These are phyloP conservation scores for Royoungia palumana DNA, from an alignment of 768 basidiomycete species.

Conservation along the genomic window DNA sequence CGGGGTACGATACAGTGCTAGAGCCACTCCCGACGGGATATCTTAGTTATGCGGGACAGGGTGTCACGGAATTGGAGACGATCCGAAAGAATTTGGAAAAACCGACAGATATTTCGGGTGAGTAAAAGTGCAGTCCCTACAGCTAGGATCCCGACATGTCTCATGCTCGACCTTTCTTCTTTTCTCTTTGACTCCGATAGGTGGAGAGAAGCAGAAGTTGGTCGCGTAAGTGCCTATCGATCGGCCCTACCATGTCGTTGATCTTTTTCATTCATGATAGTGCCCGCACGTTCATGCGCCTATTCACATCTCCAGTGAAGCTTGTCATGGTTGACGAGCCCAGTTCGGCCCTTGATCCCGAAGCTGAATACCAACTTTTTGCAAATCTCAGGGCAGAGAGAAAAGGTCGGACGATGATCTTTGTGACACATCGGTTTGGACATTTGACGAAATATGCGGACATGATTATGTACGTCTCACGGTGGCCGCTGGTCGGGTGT, in stretches of 20 bases:
- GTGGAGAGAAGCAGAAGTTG: conserved; percentile 33
- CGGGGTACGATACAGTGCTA: conserved; percentile 39
- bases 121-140: not conserved
- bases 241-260: not conserved
- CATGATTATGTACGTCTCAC: conserved; percentile 26
- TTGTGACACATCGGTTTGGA: conserved; percentile 40
- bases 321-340: conserved; percentile 38
- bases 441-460: conserved; percentile 38
- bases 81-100: conserved; percentile 22
- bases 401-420: conserved; percentile 38
- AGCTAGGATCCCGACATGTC: too few relatives aligned
- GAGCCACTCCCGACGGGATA: conserved; percentile 29
- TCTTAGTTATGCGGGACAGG: conserved; percentile 25
- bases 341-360: conserved; percentile 37
- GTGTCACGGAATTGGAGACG: conserved; percentile 7
- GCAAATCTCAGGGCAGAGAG: conserved; percentile 23
- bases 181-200: conserved; percentile 5
- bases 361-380: conserved; percentile 33
- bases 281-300: conserved; percentile 41
- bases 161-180: too few relatives aligned
- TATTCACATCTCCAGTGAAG: conserved; percentile 29
- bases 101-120: conserved; percentile 24
- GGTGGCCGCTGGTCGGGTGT: too few relatives aligned
- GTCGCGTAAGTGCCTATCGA: conserved; percentile 15
- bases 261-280: conserved; percentile 3